A percentile compares a stretch with the other conserved stretches of the same genome.
Conservation (phyloP, 106 monocot genomes). For the Acorus calamus region DNA sequence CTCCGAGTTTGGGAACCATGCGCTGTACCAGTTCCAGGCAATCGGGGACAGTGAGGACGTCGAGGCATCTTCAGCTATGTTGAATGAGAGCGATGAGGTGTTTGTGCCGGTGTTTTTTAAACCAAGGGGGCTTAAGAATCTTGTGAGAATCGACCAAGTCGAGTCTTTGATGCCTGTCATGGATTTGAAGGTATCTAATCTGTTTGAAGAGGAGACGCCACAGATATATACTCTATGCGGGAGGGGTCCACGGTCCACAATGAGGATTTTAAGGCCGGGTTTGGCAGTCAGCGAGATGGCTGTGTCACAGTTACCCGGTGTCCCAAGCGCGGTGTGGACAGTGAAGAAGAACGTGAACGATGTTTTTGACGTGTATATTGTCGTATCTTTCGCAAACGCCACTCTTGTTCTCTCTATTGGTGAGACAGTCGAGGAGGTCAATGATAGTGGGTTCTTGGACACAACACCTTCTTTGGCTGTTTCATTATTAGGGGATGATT, state of each 20-base stretch:
- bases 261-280: slow-evolving; percentile 78
- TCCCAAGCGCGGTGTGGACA: slow-evolving; percentile 91
- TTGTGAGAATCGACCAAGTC: slow-evolving; percentile 66
- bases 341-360: slow-evolving; percentile 92
- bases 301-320: slow-evolving; percentile 70
- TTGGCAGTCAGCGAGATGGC: slow-evolving; percentile 94
- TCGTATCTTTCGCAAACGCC: slow-evolving; percentile 85
- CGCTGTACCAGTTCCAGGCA: slow-evolving; percentile 81
- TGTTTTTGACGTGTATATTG: slow-evolving; percentile 97
- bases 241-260: slow-evolving; percentile 69
- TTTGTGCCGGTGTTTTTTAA: slow-evolving; percentile 97
- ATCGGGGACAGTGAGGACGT: slow-evolving; percentile 94
- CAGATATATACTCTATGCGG: slow-evolving; percentile 86
- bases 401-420: slow-evolving; percentile 97
- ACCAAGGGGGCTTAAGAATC: slow-evolving; percentile 73
- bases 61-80: slow-evolving; percentile 77
- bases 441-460: slow-evolving; percentile 87
- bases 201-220: slow-evolving; percentile 97
- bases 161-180: slow-evolving; percentile 94
- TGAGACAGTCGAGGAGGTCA: slow-evolving; percentile 97
- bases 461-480: slow-evolving; percentile 88
- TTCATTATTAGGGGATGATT: slow-evolving; percentile 85
- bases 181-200: slow-evolving; percentile 84
- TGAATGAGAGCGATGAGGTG: slow-evolving; percentile 98
- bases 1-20: slow-evolving; percentile 93